Base-by-base conservation (phyloP, 1,139 yeast genomes). In the Casaregolazyma suthepensis region DNA sequence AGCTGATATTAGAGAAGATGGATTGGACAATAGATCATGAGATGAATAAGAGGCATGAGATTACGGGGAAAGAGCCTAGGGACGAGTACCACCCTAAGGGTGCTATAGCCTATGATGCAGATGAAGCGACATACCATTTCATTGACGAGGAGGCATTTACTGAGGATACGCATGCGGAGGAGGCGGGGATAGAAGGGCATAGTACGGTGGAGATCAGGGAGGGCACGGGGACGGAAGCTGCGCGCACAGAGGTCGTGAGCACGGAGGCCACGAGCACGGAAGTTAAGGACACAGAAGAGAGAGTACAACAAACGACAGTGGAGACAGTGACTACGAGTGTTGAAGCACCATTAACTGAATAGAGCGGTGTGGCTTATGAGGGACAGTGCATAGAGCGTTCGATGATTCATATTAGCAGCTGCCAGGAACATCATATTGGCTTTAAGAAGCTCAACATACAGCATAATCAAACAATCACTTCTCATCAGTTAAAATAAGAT, bases 1-100 rank as follows among this genome's bases (percentile, higher is more conserved):
- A 83, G 43, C 81, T 81, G 67, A 69, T 91, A 2, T 76, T 85
- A 54, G 75, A 77, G 43, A 71, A 75, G 57, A 72, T 89, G 50
- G 80, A 79, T 1, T 89, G 96, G 96, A 69, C 74, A 4, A 74
- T 89, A 46, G 75, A 81, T 0, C 96, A 87, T 62, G 72, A 75
- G 20, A 77, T 71, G 74, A 61, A 59, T 43, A 56, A 64, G 35
- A 59, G 69, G 7, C 47, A 46, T n/a, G 26, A 19, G 10, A 22
- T 17, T n/a, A 19, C 20, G 19, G 19, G 42, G 19, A 29, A 12
- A 5, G 45, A 43, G 7, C 47, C 43, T 31, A 12, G 48, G 9
- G 45, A 48, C 3, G 52, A 47, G 26, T 43, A 46, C 15, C 61
- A 51, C 48, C 64, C 64, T 2, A 61, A 52, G 9, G 67, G 66